Evolutionary conservation across 2,329 filamentous ascomycete species (phyloP).

Genomic region (Sordariomycetes sp.): DNA sequence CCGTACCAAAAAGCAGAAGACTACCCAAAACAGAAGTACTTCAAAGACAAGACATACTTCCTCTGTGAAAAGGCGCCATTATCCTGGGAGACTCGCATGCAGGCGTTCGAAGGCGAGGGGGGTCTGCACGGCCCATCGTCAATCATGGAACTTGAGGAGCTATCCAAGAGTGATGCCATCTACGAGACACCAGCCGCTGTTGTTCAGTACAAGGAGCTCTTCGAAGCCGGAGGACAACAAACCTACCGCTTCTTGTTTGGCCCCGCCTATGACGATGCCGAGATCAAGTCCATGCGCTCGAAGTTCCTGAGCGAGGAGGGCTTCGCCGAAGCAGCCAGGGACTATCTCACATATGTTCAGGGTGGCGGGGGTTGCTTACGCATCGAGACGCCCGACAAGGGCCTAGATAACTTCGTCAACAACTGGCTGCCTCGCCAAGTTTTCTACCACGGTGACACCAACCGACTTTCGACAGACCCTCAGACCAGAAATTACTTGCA

Average conservation of each 20-base stretch:
- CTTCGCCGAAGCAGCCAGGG: constrained; percentile 32
- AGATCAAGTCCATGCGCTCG: constrained; percentile 32
- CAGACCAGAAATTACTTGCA: constrained; percentile 51
- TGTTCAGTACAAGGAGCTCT: constrained; percentile 38
- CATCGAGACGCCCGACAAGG: constrained; percentile 44
- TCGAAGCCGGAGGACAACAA: constrained; percentile 27
- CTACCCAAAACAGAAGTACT: constrained; percentile 45
- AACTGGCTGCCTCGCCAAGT: constrained; percentile 49
- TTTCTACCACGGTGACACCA: constrained; percentile 51
- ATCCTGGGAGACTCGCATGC: constrained; percentile 43
- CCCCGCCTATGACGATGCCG: constrained; percentile 40
- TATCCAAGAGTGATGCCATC: constrained; percentile 37
- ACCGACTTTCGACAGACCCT: constrained; percentile 47
- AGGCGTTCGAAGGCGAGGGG: constrained; percentile 50
- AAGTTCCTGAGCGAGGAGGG: constrained; percentile 40
- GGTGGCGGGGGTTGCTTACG: constrained; percentile 38
- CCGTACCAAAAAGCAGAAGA: constrained; percentile 49
- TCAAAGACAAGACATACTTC: constrained; percentile 50
- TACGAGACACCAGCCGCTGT: constrained; percentile 46
- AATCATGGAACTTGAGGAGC: constrained; percentile 20
- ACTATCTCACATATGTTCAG: constrained; percentile 42
- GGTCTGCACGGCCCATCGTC: constrained; percentile 41
- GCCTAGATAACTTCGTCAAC: constrained; percentile 49
- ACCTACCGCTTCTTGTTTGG: constrained; percentile 47
- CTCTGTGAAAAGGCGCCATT: constrained; percentile 40